Percentiles rank a stretch among this genome's conserved stretches.
Conservation (phyloP, 352 stramenopile genomes). For the Globisporangium ultimum region DNA sequence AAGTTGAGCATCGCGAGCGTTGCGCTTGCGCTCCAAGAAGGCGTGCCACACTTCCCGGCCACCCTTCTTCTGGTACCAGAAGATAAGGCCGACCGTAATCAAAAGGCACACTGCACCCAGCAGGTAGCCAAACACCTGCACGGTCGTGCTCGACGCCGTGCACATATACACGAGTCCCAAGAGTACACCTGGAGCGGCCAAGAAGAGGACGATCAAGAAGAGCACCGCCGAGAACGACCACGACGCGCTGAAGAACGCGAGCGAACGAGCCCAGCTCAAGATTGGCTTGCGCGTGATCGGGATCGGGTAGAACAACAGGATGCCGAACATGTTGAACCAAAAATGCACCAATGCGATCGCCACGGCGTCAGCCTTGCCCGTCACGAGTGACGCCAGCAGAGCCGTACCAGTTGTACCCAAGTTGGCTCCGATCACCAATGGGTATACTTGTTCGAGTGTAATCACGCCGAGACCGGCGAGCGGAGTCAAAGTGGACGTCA, state of each 20-base stretch:
- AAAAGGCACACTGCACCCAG: slow-evolving; percentile 23
- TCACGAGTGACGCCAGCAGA: slow-evolving; percentile 85
- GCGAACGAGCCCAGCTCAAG: slow-evolving; percentile 54
- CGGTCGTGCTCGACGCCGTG: slow-evolving; percentile 23
- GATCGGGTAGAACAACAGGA: slow-evolving; percentile 91
- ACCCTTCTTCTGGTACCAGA: slow-evolving; percentile 42
- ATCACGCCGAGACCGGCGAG: slow-evolving; percentile 87
- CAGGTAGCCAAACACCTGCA: slow-evolving; percentile 37
- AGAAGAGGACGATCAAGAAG: slow-evolving; percentile 48
- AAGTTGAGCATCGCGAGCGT: slow-evolving; percentile 20
- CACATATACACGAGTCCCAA: slow-evolving; percentile 58
- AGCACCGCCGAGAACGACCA: slow-evolving; percentile 56
- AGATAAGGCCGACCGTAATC: slow-evolving; percentile 4
- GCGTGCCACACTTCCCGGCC: slow-evolving; percentile 32
- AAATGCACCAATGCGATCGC: slow-evolving; percentile 90
- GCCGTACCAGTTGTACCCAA: slow-evolving; percentile 89
- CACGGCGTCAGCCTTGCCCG: slow-evolving; percentile 67
- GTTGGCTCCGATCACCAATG: slow-evolving; percentile 90
- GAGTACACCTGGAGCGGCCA: slow-evolving; percentile 41
- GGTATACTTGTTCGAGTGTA: slow-evolving; percentile 86
- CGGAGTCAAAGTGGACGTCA: no score
- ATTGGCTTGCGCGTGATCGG: slow-evolving; percentile 82
- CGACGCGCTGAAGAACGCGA: slow-evolving; percentile 64
- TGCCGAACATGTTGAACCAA: slow-evolving; percentile 90
- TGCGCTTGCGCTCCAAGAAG: slow-evolving; percentile 39